Evolutionary conservation across 768 basidiomycete genomes (phyloP).

Genomic region (Peribolospora kevripleyi): DNA sequence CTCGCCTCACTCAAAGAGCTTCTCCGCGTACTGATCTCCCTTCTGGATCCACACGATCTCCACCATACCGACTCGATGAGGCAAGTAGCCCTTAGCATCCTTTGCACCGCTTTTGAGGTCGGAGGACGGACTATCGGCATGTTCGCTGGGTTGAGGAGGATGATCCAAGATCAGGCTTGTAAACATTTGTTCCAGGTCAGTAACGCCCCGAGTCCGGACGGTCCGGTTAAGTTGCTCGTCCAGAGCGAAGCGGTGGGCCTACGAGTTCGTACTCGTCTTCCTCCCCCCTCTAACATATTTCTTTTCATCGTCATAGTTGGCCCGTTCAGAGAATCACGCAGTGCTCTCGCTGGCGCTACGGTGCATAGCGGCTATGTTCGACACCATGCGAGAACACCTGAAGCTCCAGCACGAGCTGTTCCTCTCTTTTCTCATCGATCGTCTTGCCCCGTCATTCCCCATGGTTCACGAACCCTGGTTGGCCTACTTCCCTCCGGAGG

Average conservation of each 20-base stretch:
- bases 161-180: slow-evolving; percentile 72
- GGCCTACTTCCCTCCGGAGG: neutral
- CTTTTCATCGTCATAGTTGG: slow-evolving; percentile 26
- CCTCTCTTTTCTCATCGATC: slow-evolving; percentile 76
- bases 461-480: slow-evolving; percentile 5
- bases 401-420: slow-evolving; percentile 92
- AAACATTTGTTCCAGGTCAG: slow-evolving; percentile 70
- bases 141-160: slow-evolving; percentile 49
- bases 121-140: slow-evolving; percentile 48
- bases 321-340: slow-evolving; percentile 59
- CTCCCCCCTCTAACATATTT: neutral
- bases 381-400: slow-evolving; percentile 58
- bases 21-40: slow-evolving; percentile 76
- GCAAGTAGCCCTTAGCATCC: slow-evolving; percentile 57
- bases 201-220: neutral
- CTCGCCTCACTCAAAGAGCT: slow-evolving; percentile 80
- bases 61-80: slow-evolving; percentile 92
- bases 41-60: slow-evolving; percentile 80
- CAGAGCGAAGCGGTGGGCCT: neutral
- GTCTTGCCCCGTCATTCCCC: slow-evolving; percentile 34
- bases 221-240: neutral
- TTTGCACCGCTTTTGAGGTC: slow-evolving; percentile 69
- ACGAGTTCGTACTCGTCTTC: neutral
- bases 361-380: slow-evolving; percentile 64
- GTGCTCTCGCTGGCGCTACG: slow-evolving; percentile 61